Base-by-base conservation (phyloP, 768 basidiomycete genomes). In the Lactifluus volemus region DNA sequence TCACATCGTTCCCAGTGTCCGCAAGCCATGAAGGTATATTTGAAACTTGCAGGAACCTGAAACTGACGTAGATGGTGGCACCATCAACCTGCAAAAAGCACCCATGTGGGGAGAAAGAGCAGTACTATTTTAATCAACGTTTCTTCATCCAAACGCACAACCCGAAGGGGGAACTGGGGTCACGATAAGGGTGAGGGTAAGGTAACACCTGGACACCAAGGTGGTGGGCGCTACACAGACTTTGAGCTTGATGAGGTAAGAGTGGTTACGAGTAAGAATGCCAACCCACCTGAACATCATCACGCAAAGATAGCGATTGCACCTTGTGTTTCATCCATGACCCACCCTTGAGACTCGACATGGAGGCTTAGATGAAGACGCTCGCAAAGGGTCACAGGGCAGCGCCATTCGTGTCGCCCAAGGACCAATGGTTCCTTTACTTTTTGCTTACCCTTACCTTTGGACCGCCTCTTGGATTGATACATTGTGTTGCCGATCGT, bases 261-360 rank as follows among this genome's bases (percentile, higher is more conserved):
- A 17, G n/a, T 10, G 25, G 14, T 36, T 17, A 29, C 17, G n/a
- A 47, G 15, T 36, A 38, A 15, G 11, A 10, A 30, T 39, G 36
- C 8, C n/a, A 50, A 30, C 54, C 57, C 61, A 64, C 50, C 53
- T 53, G 42, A 25, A 51, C n/a, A 41, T 21, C 39, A 48, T 61
- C 52, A 66, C 48, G 52, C 65, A 54, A 64, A 66, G 15, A 66
- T 52, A 11, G 55, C 36, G 50, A 66, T 55, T 47, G 65, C 65
- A 10, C 65, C 65, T 51, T 60, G 56, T 19, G 53, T 55, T 49
- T 60, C 65, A n/a, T 66, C 63, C 63, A 66, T 64, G 5, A 60
- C 44, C 65, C 65, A 66, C 9, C 65, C 59, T 30, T 54, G 53
- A 34, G 48, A 45, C 42, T 64, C 63, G 9, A 66, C 29, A 53